These are phyloP conservation scores for Coemansia sp. DNA, from an alignment of 192 early-diverging fungal genomes.

Conservation along the genomic window DNA sequence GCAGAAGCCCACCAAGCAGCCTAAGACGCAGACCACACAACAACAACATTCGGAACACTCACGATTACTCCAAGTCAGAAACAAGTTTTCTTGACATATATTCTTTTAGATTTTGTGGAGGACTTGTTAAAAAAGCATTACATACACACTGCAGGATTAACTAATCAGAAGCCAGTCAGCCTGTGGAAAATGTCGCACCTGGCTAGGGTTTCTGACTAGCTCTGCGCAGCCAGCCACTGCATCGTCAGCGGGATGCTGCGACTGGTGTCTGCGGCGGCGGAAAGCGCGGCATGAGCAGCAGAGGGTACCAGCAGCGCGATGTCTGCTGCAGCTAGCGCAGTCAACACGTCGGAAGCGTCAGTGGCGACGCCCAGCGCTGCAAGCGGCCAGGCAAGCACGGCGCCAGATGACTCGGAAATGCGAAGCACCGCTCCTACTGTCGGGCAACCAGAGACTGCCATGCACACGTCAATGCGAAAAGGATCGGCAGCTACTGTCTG, in stretches of 20 bases:
- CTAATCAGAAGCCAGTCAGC: neutral
- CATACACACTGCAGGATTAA: neutral
- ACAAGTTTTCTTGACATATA: no score
- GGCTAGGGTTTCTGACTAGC: neutral
- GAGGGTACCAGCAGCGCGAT: conserved; percentile 4
- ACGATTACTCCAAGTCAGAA: no score
- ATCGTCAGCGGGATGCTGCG: conserved; percentile 34
- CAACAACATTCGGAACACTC: no score
- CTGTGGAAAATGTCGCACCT: neutral
- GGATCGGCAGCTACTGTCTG: conserved; percentile 45
- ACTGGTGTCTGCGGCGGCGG: conserved; percentile 31
- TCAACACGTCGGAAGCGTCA: conserved; percentile 12
- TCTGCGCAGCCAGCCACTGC: conserved; percentile 23
- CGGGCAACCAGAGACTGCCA: neutral
- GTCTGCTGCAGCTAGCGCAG: conserved; percentile 14
- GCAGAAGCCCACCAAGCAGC: no score
- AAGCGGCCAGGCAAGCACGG: conserved; percentile 35
- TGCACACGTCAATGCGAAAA: conserved; percentile 42
- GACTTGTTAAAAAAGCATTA: no score
- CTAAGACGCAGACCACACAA: no score
- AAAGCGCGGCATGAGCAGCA: conserved; percentile 19
- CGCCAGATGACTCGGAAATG: conserved; percentile 19
- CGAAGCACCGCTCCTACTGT: conserved; percentile 28
- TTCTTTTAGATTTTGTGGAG: no score
- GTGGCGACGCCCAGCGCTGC: conserved; percentile 15